Percentiles rank a stretch among this genome's conserved stretches.
These are phyloP conservation scores for Desmodesmus armatus DNA, from an alignment of 139 green algal species.

Conservation along the genomic window DNA sequence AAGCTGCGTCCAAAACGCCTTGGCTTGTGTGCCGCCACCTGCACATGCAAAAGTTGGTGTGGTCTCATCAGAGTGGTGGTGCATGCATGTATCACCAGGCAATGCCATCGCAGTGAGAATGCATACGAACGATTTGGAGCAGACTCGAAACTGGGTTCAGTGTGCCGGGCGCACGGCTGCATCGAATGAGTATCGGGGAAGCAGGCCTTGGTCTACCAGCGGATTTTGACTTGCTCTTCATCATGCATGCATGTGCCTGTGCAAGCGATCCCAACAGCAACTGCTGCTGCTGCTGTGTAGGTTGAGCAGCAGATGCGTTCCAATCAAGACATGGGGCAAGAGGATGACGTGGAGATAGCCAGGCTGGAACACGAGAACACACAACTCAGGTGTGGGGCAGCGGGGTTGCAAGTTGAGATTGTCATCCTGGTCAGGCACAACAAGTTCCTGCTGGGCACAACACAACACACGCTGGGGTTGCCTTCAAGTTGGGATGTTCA, in stretches of 20 bases:
- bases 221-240: not conserved
- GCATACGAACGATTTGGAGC: not conserved
- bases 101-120: not conserved
- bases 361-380: constrained; percentile 39
- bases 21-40: not conserved
- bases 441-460: too few species aligned
- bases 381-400: constrained; percentile 17
- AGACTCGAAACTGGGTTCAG: not conserved
- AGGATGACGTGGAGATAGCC: constrained; percentile 36
- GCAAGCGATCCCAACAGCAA: constrained; percentile 54
- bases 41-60: not conserved
- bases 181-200: not conserved
- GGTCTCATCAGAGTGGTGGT: not conserved
- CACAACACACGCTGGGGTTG: not conserved
- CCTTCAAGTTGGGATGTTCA: not conserved
- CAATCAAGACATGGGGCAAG: constrained; percentile 29
- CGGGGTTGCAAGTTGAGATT: not conserved
- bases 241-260: constrained; percentile 41
- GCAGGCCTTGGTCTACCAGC: not conserved
- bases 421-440: too few species aligned
- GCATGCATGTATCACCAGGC: not conserved
- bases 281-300: constrained; percentile 25
- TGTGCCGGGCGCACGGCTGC: not conserved
- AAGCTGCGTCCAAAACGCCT: not conserved
- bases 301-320: constrained; percentile 37